phyloP scores from a whole-genome alignment of 1,139 yeast species.

The Nakaseomyces sp. region DNA sequence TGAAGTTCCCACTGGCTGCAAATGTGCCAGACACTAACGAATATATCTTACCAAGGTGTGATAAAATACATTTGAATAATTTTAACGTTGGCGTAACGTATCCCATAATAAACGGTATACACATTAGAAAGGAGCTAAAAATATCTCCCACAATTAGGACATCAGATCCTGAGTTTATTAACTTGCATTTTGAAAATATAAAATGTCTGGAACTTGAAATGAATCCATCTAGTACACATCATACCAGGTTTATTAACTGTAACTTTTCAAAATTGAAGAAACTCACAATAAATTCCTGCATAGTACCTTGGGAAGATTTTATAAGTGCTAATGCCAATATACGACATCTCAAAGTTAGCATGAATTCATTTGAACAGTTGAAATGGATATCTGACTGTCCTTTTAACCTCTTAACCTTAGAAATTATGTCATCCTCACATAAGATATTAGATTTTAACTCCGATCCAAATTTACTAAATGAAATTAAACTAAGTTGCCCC shows the following conservation, averaged over 20 bases:
- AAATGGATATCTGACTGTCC: slow-evolving; percentile 20
- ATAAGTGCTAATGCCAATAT: slow-evolving; percentile 9
- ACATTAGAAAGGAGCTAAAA: slow-evolving; percentile 12
- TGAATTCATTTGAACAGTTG: slow-evolving; percentile 15
- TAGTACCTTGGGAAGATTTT: slow-evolving; percentile 20
- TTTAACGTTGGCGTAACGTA: slow-evolving; percentile 14
- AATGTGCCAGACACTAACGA: slow-evolving; percentile 4
- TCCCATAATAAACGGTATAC: slow-evolving; percentile 19
- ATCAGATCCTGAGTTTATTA: slow-evolving; percentile 14
- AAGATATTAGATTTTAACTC: slow-evolving; percentile 10
- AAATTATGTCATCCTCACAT: slow-evolving; percentile 9
- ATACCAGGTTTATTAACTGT: slow-evolving; percentile 17
- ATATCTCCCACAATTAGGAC: slow-evolving; percentile 16
- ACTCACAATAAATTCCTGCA: slow-evolving; percentile 13
- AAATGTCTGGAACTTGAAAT: slow-evolving; percentile 11
- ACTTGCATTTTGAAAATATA: slow-evolving; percentile 17
- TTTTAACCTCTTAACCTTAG: slow-evolving; percentile 10
- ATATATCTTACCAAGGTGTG: slow-evolving; percentile 19
- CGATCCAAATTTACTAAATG: slow-evolving; percentile 3
- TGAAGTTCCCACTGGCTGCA: slow-evolving; percentile 16
- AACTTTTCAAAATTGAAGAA: slow-evolving; percentile 13
- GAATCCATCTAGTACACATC: slow-evolving; percentile 10
- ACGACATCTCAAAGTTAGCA: slow-evolving; percentile 11
- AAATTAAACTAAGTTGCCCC: slow-evolving; percentile 2
- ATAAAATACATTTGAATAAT: slow-evolving; percentile 17